Conservation (phyloP, 495 filamentous ascomycete species). For the Penicillium coffeae region DNA sequence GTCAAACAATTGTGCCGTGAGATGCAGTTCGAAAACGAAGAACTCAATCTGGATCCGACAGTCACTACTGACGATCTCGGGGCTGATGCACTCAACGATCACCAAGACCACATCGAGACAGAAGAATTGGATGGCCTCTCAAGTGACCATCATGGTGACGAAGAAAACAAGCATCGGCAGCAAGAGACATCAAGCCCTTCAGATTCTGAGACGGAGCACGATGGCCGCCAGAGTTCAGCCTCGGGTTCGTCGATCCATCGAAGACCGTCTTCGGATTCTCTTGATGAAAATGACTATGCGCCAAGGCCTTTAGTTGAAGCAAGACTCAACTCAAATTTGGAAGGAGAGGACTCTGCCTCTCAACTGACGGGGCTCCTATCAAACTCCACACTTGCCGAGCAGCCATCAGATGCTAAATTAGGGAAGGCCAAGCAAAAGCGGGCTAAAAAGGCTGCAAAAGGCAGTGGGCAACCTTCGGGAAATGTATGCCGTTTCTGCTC, state of each 20-base stretch:
- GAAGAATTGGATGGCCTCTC: background rate
- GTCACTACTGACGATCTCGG: background rate
- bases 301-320: constrained; percentile 42
- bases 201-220: background rate
- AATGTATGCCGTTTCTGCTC: constrained; percentile 60
- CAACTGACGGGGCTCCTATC: constrained; percentile 20
- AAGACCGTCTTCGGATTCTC: background rate
- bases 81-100: background rate
- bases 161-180: background rate
- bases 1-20: constrained; percentile 72
- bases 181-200: background rate
- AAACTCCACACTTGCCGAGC: constrained; percentile 18
- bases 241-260: background rate
- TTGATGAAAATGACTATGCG: constrained; percentile 43
- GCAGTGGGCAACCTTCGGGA: constrained; percentile 36
- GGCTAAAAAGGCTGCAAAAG: constrained; percentile 71
- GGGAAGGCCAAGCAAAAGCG: constrained; percentile 89
- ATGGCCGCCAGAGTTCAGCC: background rate
- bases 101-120: background rate
- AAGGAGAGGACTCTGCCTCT: constrained; percentile 11
- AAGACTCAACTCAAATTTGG: constrained; percentile 15
- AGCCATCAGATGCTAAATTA: constrained; percentile 45
- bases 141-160: background rate
- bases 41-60: constrained; percentile 24
- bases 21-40: constrained; percentile 74